phyloP scores from a whole-genome alignment of 2,329 filamentous ascomycete species.

The Fusarium sp. region DNA sequence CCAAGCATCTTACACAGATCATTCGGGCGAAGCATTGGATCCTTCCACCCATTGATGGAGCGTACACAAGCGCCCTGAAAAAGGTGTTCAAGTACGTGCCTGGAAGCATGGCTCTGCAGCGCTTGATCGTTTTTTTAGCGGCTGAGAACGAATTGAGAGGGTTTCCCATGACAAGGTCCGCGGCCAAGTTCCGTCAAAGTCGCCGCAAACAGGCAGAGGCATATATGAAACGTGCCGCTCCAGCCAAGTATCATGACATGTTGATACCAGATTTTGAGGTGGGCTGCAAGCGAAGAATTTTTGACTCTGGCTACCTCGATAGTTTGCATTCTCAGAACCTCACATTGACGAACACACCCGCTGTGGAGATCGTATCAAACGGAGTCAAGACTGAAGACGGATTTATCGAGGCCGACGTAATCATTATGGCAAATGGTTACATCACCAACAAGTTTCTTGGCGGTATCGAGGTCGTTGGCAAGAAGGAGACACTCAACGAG shows the following conservation, averaged over 20 bases:
- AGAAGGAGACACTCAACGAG: slow-evolving; percentile 65
- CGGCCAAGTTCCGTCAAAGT: slow-evolving; percentile 54
- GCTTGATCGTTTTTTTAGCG: slow-evolving; percentile 21
- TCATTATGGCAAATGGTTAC: slow-evolving; percentile 75
- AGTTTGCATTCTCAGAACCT: slow-evolving; percentile 58
- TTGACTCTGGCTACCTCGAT: slow-evolving; percentile 70
- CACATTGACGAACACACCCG: background rate
- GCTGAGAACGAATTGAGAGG: slow-evolving; percentile 51
- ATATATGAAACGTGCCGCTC: slow-evolving; percentile 62
- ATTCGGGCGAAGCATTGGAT: slow-evolving; percentile 62
- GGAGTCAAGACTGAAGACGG: background rate
- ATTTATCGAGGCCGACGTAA: slow-evolving; percentile 66
- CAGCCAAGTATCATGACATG: slow-evolving; percentile 73
- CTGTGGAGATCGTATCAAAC: background rate
- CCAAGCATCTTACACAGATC: slow-evolving; percentile 59
- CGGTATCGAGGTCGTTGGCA: slow-evolving; percentile 68
- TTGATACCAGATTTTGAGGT: slow-evolving; percentile 74
- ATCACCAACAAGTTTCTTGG: slow-evolving; percentile 69
- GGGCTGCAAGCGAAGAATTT: slow-evolving; percentile 76
- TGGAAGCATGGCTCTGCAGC: background rate
- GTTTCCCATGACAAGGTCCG: slow-evolving; percentile 60
- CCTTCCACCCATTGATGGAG: background rate
- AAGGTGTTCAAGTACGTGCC: background rate
- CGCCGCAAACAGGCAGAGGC: slow-evolving; percentile 58
- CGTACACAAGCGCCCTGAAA: background rate